Conservation (phyloP, 495 filamentous ascomycete species). For the Annulohypoxylon maeteangense region DNA sequence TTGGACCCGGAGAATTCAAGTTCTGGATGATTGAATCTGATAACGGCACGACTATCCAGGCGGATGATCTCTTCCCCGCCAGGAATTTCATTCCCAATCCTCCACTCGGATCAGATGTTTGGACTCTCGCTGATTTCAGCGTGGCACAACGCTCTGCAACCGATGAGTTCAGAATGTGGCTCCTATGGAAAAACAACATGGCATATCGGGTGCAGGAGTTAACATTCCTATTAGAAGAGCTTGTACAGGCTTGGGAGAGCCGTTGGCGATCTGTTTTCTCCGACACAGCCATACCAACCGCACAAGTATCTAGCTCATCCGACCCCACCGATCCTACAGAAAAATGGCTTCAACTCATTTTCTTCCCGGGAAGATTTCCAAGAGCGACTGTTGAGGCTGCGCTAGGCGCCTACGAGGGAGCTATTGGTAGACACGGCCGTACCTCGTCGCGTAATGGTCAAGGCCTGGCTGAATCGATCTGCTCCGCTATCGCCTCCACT, state of each 20-base stretch:
- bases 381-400: slow-evolving; percentile 83
- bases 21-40: slow-evolving; percentile 85
- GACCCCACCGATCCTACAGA: slow-evolving; percentile 73
- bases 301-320: slow-evolving; percentile 65
- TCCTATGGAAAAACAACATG: slow-evolving; percentile 86
- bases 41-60: slow-evolving; percentile 67
- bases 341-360: slow-evolving; percentile 77
- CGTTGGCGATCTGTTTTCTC: slow-evolving; percentile 78
- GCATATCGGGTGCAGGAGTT: slow-evolving; percentile 75
- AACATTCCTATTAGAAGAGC: slow-evolving; percentile 48
- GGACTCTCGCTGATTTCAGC: slow-evolving; percentile 87
- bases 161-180: slow-evolving; percentile 73
- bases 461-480: slow-evolving; percentile 73
- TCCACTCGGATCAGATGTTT: slow-evolving; percentile 79
- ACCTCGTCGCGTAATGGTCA: slow-evolving; percentile 55
- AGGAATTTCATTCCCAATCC: slow-evolving; percentile 71
- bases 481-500: slow-evolving; percentile 72
- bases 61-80: slow-evolving; percentile 76
- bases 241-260: slow-evolving; percentile 68
- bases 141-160: slow-evolving; percentile 60
- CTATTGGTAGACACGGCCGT: slow-evolving; percentile 57
- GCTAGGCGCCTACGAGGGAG: slow-evolving; percentile 76
- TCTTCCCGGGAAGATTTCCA: slow-evolving; percentile 82
- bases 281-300: slow-evolving; percentile 67
- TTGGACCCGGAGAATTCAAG: slow-evolving; percentile 90